A percentile compares a stretch with the other conserved stretches of the same genome.
These are phyloP conservation scores for Cyclaneusma minus DNA, from an alignment of 2,329 filamentous ascomycete species.

Conservation along the genomic window DNA sequence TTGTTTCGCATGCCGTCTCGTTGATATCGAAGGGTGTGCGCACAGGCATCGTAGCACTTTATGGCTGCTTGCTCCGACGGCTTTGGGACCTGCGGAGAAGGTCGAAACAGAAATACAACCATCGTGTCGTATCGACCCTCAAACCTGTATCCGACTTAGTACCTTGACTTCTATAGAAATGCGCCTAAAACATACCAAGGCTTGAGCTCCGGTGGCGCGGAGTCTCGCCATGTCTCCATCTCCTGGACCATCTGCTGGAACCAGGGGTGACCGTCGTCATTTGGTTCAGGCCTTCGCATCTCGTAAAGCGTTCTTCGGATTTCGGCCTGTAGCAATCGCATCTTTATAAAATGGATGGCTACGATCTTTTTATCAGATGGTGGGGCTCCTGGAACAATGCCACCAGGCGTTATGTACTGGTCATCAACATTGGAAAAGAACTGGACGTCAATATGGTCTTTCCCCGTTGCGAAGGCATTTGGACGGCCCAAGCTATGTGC, in stretches of 20 bases:
- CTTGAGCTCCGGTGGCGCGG: constrained; percentile 57
- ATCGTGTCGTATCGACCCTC: constrained; percentile 66
- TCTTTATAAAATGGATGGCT: constrained; percentile 84
- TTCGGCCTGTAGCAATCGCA: constrained; percentile 76
- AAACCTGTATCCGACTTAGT: constrained; percentile 32
- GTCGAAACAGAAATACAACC: constrained; percentile 74
- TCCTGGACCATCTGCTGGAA: constrained; percentile 67
- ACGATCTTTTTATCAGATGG: constrained; percentile 72
- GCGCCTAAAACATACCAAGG: constrained; percentile 42
- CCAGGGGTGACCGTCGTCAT: constrained; percentile 73
- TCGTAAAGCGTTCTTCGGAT: constrained; percentile 78
- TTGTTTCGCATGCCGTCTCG: constrained; percentile 62
- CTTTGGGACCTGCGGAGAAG: constrained; percentile 80
- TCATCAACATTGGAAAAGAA: constrained; percentile 79
- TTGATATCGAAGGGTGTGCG: constrained; percentile 68
- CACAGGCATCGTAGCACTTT: constrained; percentile 70
- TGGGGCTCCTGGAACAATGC: constrained; percentile 57
- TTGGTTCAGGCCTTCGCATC: constrained; percentile 61
- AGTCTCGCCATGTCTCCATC: constrained; percentile 64
- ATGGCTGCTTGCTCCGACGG: constrained; percentile 66
- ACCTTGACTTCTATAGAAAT: constrained; percentile 3
- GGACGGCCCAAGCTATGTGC: constrained; percentile 80
- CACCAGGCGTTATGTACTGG: constrained; percentile 62
- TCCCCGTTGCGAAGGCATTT: constrained; percentile 65
- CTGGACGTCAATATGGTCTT: constrained; percentile 70